These are phyloP conservation scores for Metschnikowia hibisci DNA, from an alignment of 805 yeast genomes.

Conservation along the genomic window DNA sequence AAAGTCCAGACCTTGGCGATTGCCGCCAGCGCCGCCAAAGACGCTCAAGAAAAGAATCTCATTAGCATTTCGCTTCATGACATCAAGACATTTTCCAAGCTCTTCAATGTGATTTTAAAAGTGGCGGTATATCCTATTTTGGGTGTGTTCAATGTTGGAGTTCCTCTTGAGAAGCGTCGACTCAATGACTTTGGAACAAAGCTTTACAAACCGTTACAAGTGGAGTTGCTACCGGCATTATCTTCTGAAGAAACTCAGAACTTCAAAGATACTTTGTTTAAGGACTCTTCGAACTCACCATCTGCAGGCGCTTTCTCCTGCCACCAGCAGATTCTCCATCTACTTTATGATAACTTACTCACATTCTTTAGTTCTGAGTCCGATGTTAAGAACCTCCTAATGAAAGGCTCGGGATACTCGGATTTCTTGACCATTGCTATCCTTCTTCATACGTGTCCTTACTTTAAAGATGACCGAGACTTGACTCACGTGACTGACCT, in stretches of 20 bases:
- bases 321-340: constrained; percentile 21
- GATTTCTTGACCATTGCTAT: constrained; percentile 53
- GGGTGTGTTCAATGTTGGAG: constrained; percentile 50
- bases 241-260: neutral
- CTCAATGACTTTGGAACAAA: constrained; percentile 44
- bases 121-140: constrained; percentile 70
- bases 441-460: constrained; percentile 37
- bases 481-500: constrained; percentile 29
- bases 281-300: neutral
- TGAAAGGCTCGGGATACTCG: constrained; percentile 64
- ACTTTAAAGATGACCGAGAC: constrained; percentile 8
- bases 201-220: constrained; percentile 22
- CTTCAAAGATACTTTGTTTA: neutral
- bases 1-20: constrained; percentile 38
- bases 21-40: constrained; percentile 13
- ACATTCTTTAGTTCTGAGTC: constrained; percentile 37
- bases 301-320: constrained; percentile 5
- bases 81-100: constrained; percentile 64
- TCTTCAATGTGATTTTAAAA: constrained; percentile 61
- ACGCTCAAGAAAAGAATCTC: constrained; percentile 25
- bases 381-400: constrained; percentile 49
- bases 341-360: constrained; percentile 29
- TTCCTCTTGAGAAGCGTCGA: constrained; percentile 60
- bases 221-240: constrained; percentile 16
- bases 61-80: constrained; percentile 80